These are phyloP conservation scores for Trypanosoma cruzi DNA, from an alignment of 208 protist genomes.

Conservation along the genomic window DNA sequence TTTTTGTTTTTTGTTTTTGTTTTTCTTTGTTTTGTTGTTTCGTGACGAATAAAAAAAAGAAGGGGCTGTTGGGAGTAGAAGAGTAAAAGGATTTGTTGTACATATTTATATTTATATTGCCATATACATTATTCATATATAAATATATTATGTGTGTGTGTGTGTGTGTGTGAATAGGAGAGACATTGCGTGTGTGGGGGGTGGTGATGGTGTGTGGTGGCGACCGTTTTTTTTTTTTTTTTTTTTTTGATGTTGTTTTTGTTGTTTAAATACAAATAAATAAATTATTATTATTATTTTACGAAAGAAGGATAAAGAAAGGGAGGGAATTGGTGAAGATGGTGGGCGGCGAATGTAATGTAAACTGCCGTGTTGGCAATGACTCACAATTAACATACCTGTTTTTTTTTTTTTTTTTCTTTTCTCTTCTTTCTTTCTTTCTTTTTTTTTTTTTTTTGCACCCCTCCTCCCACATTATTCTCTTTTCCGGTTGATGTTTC, in stretches of 20 bases:
- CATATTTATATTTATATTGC: no score
- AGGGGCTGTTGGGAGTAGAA: no score
- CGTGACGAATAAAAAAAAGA: not conserved
- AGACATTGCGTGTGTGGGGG: no score
- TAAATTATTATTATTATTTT: no score
- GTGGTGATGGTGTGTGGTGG: constrained; percentile 1
- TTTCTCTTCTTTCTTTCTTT: constrained; percentile 3
- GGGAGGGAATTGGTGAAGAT: not conserved
- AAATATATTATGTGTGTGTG: no score
- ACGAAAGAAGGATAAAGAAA: no score
- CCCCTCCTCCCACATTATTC: not conserved
- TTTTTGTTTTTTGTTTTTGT: no score
- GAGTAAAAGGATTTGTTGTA: no score
- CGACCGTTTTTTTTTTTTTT: constrained; percentile 10
- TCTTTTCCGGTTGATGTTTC: constrained; percentile 7
- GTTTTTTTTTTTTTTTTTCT: not conserved
- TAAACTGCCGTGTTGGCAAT: not conserved
- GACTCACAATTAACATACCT: not conserved
- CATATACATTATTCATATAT: no score
- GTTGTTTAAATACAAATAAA: not conserved
- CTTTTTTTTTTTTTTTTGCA: constrained; percentile 14
- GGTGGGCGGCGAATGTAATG: not conserved
- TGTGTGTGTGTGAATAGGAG: no score
- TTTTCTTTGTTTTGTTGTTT: constrained; percentile 23
- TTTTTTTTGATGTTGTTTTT: constrained; percentile 12